Evolutionary conservation across 1,284 basidiomycete species (phyloP), one percentile per base, ranked within the genome.

Genomic region (Moesziomyces antarcticus): DNA sequence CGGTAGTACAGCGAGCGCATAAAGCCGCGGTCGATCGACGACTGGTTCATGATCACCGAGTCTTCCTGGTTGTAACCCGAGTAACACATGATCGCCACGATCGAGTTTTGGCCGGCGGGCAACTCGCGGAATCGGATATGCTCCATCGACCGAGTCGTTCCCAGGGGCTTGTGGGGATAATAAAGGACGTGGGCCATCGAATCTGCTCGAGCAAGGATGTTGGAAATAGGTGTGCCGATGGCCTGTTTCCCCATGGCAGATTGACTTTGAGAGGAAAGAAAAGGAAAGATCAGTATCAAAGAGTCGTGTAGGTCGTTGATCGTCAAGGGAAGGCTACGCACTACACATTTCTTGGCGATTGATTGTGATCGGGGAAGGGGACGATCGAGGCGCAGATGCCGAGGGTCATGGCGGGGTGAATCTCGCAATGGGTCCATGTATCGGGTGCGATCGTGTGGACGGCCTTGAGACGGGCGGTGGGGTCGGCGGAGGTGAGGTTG

Each of bases 21-120:
- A 37, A 99, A 88, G 66, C 97, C 96, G 60, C 97, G 92, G 83
- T 99, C 96, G 81, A 99, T 93, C 21, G 96, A 97, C 74, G 92
- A 94, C 86, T 99, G 96, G 85, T 99, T 99, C 96, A 99, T 97
- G 85, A 99, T 99, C 85, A 99, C 96, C 74, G 97, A 99, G 89
- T 99, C 97, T 90, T 99, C 97, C 86, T 99, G 97, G 85, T 99
- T 99, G 87, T 99, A 99, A 35, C 96, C 96, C 77, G 94, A 97
- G 86, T 99, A 99, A 83, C 95, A 98, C 53, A 99, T 87, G 84
- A 99, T 99, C 5, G 97, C 96, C 49, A 99, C 95, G 72, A 98
- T 94, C 48, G 95, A 94, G 83, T 99, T 99, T 85, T 97, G 94
- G 20, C 96, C 97, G 14, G 96, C 96, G 33, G 96, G 96, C 47